Evolutionary conservation across 345 rosid genomes (phyloP), one percentile per base, ranked within the genome.

Genomic region (Gossypium bickii): DNA sequence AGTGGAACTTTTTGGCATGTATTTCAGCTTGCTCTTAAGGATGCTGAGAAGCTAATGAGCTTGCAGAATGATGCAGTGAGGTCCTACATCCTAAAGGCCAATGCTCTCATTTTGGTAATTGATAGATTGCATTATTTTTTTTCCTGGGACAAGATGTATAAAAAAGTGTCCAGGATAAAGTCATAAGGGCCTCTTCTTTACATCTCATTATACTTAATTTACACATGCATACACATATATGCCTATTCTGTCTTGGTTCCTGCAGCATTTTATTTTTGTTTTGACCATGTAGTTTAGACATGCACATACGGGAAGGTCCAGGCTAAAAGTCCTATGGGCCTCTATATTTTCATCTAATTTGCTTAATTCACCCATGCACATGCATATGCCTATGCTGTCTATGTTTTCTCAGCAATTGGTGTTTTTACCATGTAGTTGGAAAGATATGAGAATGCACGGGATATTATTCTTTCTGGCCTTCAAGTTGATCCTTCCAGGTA

Each of bases 401-500:
- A 51, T 20, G 59, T 52, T 60, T 66, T 45, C 38, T 68, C 41
- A 59, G 4, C 7, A n/a, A 27, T 11, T 67, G 29, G 27, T 72
- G 45, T 73, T 49, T 66, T 75, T 61, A 27, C 75, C 75, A 72
- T 76, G 78, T 87, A 94, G 98, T 79, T 92, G 88, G 99, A 95
- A 83, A 90, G 89, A 78, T 95, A 95, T 79, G 93, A 92, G 67
- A 67, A 76, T 74, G 97, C 99, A 43, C 85, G 87, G 70, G 93
- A 92, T 59, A 81, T 81, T 79, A 77, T 92, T 79, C 86, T 91
- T 70, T 89, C 93, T 60, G 99, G 98, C 67, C 96, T 95, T 81
- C 98, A 92, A 81, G 79, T 90, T 72, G 96, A 92, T 82, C 98
- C 99, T 63, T 86, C 81, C 73, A 89, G 98, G 99, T 93, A 86